These are phyloP conservation scores for Nothophaeocryptopus gaeumannii DNA, from an alignment of 2,329 filamentous ascomycete species.

Conservation along the genomic window DNA sequence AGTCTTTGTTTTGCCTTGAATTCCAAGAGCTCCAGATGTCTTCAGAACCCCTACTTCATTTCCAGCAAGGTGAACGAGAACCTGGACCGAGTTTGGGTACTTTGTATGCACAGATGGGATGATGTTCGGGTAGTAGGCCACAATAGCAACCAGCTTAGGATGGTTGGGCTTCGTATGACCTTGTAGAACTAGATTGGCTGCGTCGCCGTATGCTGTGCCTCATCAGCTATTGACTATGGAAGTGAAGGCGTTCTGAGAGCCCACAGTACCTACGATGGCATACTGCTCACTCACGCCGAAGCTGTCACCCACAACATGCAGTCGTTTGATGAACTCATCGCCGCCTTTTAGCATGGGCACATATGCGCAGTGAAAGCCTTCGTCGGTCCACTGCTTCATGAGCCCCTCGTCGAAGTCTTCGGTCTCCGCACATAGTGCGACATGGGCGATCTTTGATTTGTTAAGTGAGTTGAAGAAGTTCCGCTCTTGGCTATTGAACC, in stretches of 20 bases:
- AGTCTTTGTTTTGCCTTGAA: constrained; percentile 52
- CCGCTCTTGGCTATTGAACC: constrained; percentile 32
- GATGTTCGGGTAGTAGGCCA: constrained; percentile 62
- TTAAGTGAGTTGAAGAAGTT: constrained; percentile 38
- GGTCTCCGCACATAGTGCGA: constrained; percentile 53
- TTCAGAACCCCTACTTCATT: constrained; percentile 49
- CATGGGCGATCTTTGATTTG: constrained; percentile 42
- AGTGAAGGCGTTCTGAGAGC: no score
- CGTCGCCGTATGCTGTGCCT: constrained; percentile 57
- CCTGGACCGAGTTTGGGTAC: constrained; percentile 44
- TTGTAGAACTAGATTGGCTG: constrained; percentile 59
- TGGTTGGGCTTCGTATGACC: constrained; percentile 53
- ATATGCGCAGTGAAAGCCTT: constrained; percentile 60
- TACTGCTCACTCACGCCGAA: constrained; percentile 60
- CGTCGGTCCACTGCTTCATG: constrained; percentile 55
- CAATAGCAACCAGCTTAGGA: constrained; percentile 57
- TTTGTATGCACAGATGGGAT: constrained; percentile 52
- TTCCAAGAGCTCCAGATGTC: constrained; percentile 51
- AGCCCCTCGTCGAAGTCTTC: constrained; percentile 57
- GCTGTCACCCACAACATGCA: constrained; percentile 53
- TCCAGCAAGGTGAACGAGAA: constrained; percentile 59
- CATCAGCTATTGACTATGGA: no score
- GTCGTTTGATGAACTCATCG: constrained; percentile 43
- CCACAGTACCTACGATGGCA: constrained; percentile 56
- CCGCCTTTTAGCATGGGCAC: constrained; percentile 53